These are phyloP conservation scores for Ceratocystis harringtonii DNA, from an alignment of 2,329 filamentous ascomycete species.

Conservation along the genomic window DNA sequence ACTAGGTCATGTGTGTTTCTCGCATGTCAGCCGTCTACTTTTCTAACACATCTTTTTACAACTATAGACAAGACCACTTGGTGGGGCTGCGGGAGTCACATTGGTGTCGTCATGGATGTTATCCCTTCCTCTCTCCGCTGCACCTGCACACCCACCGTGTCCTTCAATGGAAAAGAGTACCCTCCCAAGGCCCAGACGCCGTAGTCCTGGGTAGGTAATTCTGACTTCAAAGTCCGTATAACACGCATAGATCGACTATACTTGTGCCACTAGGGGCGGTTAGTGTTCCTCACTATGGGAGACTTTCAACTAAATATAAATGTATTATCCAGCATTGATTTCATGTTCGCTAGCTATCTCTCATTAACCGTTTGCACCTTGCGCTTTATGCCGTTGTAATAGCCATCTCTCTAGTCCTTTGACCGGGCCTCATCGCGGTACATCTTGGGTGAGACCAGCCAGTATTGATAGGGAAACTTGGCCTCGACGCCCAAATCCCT, in stretches of 20 bases:
- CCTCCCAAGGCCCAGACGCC: constrained; percentile 43
- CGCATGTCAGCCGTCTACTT: background rate
- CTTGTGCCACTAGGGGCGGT: too few species aligned
- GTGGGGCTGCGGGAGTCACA: constrained; percentile 50
- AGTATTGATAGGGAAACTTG: constrained; percentile 55
- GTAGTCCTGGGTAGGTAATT: background rate
- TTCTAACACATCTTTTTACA: background rate
- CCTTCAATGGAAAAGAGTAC: constrained; percentile 45
- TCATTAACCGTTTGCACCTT: background rate
- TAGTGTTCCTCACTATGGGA: background rate
- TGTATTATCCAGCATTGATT: background rate
- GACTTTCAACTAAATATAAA: background rate
- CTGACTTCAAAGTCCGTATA: background rate
- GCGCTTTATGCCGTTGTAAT: background rate
- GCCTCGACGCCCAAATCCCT: constrained; percentile 57
- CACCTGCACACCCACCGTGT: constrained; percentile 47
- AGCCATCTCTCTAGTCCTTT: background rate
- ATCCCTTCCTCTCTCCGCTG: constrained; percentile 47
- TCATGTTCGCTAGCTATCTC: background rate
- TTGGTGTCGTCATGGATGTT: constrained; percentile 45
- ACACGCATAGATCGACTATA: too few species aligned
- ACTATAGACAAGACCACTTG: constrained; percentile 43
- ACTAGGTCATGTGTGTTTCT: too few species aligned
- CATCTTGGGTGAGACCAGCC: constrained; percentile 24
- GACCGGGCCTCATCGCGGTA: background rate